These are phyloP conservation scores for Neurospora tetrasperma DNA, from an alignment of 495 filamentous ascomycete genomes.

Conservation along the genomic window DNA sequence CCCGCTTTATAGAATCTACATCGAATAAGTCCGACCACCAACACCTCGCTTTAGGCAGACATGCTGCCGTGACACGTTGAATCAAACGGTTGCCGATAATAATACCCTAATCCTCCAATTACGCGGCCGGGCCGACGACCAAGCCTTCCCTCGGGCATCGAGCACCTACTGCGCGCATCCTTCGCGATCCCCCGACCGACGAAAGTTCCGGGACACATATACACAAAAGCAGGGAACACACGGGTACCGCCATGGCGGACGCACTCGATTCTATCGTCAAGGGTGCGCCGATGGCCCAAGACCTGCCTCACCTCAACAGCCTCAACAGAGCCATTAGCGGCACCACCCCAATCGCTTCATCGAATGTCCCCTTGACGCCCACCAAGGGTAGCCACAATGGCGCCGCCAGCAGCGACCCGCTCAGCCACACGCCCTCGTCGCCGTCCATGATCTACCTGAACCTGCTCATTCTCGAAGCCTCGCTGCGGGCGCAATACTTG, in stretches of 20 bases:
- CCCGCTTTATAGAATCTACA: neutral
- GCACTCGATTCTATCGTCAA: slow-evolving; percentile 83
- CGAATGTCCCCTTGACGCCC: slow-evolving; percentile 25
- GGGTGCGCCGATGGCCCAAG: slow-evolving; percentile 46
- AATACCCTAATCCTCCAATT: neutral
- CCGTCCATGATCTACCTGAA: slow-evolving; percentile 97
- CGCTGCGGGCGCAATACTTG: slow-evolving; percentile 85
- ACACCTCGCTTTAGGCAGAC: neutral
- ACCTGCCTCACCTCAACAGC: slow-evolving; percentile 24
- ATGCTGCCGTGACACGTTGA: neutral
- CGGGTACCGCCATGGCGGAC: slow-evolving; percentile 32
- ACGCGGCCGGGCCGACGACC: neutral
- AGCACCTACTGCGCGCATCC: neutral
- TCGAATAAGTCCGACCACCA: neutral
- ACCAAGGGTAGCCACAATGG: slow-evolving; percentile 19
- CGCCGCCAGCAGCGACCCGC: slow-evolving; percentile 49
- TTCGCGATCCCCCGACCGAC: neutral
- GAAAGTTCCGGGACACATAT: neutral
- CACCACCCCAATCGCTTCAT: slow-evolving; percentile 28
- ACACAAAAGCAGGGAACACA: slow-evolving; percentile 4
- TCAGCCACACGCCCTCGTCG: slow-evolving; percentile 73
- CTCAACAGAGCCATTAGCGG: slow-evolving; percentile 18
- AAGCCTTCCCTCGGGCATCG: neutral
- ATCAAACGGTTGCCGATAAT: neutral
- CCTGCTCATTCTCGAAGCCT: slow-evolving; percentile 91